Base-by-base conservation (phyloP, 495 filamentous ascomycete species). In the Penicillium steckii region DNA sequence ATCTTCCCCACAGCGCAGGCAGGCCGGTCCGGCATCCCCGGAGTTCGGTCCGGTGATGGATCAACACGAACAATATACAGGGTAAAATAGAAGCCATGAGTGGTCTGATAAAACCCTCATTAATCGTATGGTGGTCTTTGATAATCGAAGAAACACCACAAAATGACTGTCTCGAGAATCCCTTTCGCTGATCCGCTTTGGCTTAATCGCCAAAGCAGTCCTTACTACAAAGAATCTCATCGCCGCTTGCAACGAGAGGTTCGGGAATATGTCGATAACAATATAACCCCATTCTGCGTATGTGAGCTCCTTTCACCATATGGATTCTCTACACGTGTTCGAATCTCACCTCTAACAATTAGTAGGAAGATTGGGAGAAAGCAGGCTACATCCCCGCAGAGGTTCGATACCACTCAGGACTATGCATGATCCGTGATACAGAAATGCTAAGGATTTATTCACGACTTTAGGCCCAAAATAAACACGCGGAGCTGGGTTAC, bases 121-220 rank as follows among this genome's bases (percentile, higher is more conserved):
- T 15, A 6, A 37, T 12, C 7, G 3, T 5, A 17, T n/a, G 8
- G 3, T 37, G 4, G n/a, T 3, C 15, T 37, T 18, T 15, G 15
- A 15, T 37, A 8, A 37, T 4, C 12, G 8, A 37, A 12, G 1
- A 18, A 37, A n/a, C 2, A 37, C 4, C 10, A 24, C 24, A 22
- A 19, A 46, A 47, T 47, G 45, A 47, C 54, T 27, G 17, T 52
- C 19, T 55, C 56, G 2, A 51, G 29, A 2, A 47, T 37, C 19
- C 88, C 87, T 12, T 90, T 89, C 57, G 84, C 81, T 33, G 88
- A 90, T 61, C 84, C 85, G 10, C 71, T 85, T 44, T 92, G 88
- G 88, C 74, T 89, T 38, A 79, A 78, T 9, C 85, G 83, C 1
- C 70, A 75, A 56, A 87, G 84, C 73, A 83, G 75, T 43, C 87